Evolutionary conservation across 106 monocot genomes (phyloP).

Genomic region (Dendrobium catenatum): DNA sequence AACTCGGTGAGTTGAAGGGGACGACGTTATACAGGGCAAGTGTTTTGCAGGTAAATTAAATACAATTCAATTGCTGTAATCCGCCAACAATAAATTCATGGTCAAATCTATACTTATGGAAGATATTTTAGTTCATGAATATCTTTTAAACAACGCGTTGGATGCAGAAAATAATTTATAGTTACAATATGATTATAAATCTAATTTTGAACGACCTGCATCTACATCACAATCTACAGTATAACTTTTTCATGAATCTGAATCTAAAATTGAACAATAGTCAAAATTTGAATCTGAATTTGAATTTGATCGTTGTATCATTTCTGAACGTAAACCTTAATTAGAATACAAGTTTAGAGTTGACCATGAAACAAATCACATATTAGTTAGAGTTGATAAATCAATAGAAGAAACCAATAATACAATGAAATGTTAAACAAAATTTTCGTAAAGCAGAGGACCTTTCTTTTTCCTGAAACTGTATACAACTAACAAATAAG

Average conservation of each 20-base stretch:
- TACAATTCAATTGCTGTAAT: not conserved
- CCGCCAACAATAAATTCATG: not conserved
- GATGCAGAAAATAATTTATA: not conserved
- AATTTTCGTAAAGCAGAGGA: too few relatives aligned
- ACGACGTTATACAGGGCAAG: constrained; percentile 79
- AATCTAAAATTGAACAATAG: not conserved
- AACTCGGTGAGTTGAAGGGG: constrained; percentile 80
- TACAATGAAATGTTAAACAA: too few relatives aligned
- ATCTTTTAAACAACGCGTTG: not conserved
- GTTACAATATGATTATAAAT: not conserved
- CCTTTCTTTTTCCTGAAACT: too few relatives aligned
- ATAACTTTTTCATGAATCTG: not conserved
- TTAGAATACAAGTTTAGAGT: not conserved
- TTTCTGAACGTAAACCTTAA: not conserved
- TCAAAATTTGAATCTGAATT: not conserved
- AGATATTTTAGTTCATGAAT: not conserved
- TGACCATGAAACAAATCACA: not conserved
- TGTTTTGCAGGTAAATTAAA: constrained; percentile 48
- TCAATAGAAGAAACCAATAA: too few relatives aligned
- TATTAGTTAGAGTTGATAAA: not conserved
- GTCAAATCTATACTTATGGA: not conserved
- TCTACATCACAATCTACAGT: not conserved
- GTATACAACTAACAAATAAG: too few relatives aligned
- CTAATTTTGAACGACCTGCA: not conserved
- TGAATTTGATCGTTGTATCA: not conserved